phyloP scores from a whole-genome alignment of 2,329 filamentous ascomycete genomes.

The Verticillium albo-atrum region DNA sequence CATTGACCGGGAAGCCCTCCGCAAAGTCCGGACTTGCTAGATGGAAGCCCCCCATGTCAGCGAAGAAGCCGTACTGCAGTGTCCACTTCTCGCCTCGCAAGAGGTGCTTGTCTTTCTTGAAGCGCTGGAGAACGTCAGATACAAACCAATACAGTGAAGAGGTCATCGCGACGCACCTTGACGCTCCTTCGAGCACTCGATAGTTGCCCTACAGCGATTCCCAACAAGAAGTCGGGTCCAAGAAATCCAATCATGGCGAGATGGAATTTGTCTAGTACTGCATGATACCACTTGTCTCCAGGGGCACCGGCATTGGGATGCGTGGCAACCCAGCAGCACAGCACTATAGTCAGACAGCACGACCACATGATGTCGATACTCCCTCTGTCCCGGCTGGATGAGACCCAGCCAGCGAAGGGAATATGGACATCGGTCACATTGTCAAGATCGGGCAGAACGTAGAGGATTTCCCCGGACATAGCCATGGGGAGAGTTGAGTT shows the following conservation, averaged over 20 bases:
- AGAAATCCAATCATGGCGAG: slow-evolving; percentile 28
- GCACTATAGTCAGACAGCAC: slow-evolving; percentile 32
- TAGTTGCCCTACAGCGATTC: slow-evolving; percentile 28
- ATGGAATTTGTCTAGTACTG: slow-evolving; percentile 23
- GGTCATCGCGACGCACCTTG: no score
- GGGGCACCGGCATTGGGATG: slow-evolving; percentile 29
- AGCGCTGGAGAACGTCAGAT: background rate
- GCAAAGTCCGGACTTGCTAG: slow-evolving; percentile 22
- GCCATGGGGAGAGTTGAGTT: background rate
- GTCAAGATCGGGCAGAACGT: background rate
- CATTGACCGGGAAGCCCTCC: slow-evolving; percentile 28
- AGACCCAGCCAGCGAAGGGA: slow-evolving; percentile 25
- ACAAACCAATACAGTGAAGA: background rate
- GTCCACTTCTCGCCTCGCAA: slow-evolving; percentile 25
- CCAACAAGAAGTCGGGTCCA: slow-evolving; percentile 31
- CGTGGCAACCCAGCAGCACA: slow-evolving; percentile 35
- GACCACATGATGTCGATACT: slow-evolving; percentile 34
- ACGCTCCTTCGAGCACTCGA: slow-evolving; percentile 26
- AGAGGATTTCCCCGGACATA: background rate
- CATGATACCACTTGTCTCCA: slow-evolving; percentile 22
- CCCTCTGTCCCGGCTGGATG: slow-evolving; percentile 28
- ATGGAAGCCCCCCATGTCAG: slow-evolving; percentile 34
- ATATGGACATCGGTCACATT: background rate
- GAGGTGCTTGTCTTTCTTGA: slow-evolving; percentile 12
- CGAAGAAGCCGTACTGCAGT: slow-evolving; percentile 32